Evolutionary conservation across 495 filamentous ascomycete species (phyloP).

Genomic region (Aspergillus panamensis): DNA sequence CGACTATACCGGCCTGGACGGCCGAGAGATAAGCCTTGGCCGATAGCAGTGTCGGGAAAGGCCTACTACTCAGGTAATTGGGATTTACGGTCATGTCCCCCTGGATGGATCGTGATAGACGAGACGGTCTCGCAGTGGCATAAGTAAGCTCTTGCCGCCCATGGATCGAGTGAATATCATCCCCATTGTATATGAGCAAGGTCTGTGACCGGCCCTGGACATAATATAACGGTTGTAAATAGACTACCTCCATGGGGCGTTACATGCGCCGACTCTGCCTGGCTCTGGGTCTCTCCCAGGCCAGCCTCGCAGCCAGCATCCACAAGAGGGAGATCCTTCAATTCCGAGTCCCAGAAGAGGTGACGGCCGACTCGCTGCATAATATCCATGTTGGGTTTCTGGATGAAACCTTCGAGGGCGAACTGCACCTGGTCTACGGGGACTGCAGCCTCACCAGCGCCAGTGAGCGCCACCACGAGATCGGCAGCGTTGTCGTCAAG

Average conservation of each 20-base stretch:
- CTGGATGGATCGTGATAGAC: not conserved
- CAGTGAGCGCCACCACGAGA: constrained; percentile 26
- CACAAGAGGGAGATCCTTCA: constrained; percentile 4
- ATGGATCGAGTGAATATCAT: not conserved
- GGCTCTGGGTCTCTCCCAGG: constrained; percentile 10
- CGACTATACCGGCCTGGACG: not conserved
- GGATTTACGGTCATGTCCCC: not conserved
- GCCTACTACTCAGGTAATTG: too few relatives aligned
- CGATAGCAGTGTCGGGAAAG: not conserved
- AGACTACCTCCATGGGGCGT: not conserved
- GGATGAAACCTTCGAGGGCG: constrained; percentile 26
- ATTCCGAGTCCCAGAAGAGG: constrained; percentile 10
- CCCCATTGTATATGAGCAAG: not conserved
- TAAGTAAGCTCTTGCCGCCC: too few relatives aligned
- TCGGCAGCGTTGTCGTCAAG: constrained; percentile 27
- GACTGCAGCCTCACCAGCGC: constrained; percentile 24
- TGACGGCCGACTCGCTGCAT: constrained; percentile 33
- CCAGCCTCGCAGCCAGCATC: not conserved
- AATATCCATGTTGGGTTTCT: constrained; percentile 32
- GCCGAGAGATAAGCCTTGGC: not conserved
- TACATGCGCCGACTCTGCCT: constrained; percentile 3
- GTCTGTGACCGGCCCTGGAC: too few relatives aligned
- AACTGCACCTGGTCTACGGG: constrained; percentile 32
- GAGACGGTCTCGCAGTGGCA: too few relatives aligned
- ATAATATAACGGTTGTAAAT: not conserved